phyloP scores from a whole-genome alignment of 768 basidiomycete genomes.

The Boletus eberwhitei region DNA sequence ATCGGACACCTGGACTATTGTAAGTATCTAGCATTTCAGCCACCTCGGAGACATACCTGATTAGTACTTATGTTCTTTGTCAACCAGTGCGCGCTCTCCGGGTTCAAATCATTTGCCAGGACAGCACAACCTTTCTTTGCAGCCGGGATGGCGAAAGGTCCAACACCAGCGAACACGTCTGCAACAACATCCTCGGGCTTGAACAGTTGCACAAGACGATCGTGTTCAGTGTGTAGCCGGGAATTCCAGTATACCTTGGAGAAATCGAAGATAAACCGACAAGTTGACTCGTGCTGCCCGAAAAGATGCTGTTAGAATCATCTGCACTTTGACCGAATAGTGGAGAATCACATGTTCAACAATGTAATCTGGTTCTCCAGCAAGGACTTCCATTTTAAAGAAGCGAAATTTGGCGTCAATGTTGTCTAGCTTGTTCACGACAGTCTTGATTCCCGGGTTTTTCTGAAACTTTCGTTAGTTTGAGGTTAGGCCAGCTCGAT shows the following conservation, averaged over 20 bases:
- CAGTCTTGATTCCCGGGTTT: slow-evolving; percentile 77
- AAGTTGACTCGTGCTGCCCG: slow-evolving; percentile 75
- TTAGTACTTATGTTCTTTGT: slow-evolving; percentile 70
- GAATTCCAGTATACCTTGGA: slow-evolving; percentile 98
- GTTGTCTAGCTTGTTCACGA: slow-evolving; percentile 90
- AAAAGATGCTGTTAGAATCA: background rate
- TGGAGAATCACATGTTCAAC: slow-evolving; percentile 75
- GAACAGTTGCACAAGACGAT: slow-evolving; percentile 75
- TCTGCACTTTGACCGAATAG: background rate
- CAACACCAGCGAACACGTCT: slow-evolving; percentile 96
- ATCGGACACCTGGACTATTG: slow-evolving; percentile 49
- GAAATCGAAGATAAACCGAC: slow-evolving; percentile 91
- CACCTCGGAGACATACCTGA: slow-evolving; percentile 47
- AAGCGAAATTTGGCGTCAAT: slow-evolving; percentile 87
- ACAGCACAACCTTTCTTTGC: slow-evolving; percentile 90
- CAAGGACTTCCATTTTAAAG: slow-evolving; percentile 95
- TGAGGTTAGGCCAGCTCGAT: background rate
- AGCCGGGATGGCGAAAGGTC: slow-evolving; percentile 92
- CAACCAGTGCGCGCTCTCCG: slow-evolving; percentile 78
- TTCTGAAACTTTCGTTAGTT: slow-evolving; percentile 52
- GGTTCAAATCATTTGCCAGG: slow-evolving; percentile 93
- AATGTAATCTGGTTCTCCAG: slow-evolving; percentile 82
- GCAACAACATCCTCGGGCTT: slow-evolving; percentile 74
- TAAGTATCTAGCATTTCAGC: slow-evolving; percentile 1
- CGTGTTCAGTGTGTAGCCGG: slow-evolving; percentile 87